These are phyloP conservation scores for Apophysomyces sp. DNA, from an alignment of 371 early-diverging fungal species.

Conservation along the genomic window DNA sequence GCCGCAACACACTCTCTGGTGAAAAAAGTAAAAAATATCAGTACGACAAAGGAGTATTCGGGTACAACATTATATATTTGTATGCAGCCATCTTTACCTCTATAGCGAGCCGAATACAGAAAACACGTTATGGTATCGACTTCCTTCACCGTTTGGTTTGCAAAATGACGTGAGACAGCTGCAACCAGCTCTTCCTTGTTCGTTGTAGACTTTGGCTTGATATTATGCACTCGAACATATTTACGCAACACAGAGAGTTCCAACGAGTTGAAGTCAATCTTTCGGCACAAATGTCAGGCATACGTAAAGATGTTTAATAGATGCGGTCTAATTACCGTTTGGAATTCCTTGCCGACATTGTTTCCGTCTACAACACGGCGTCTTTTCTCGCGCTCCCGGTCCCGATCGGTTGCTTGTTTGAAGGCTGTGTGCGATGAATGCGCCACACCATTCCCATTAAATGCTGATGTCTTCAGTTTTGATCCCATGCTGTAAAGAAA, in stretches of 20 bases:
- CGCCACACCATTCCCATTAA: slow-evolving; percentile 12
- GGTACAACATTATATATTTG: too few species aligned
- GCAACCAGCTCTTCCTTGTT: slow-evolving; percentile 49
- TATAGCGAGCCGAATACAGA: slow-evolving; percentile 46
- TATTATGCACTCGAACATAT: slow-evolving; percentile 45
- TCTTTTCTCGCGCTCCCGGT: slow-evolving; percentile 46
- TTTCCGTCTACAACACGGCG: slow-evolving; percentile 29
- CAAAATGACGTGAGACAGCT: slow-evolving; percentile 50
- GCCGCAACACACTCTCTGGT: too few species aligned
- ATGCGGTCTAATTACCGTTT: slow-evolving; percentile 28
- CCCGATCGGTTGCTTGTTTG: slow-evolving; percentile 24
- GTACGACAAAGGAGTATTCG: too few species aligned
- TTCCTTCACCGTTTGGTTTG: slow-evolving; percentile 49
- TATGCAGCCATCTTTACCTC: slow-evolving; percentile 23
- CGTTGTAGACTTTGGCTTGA: slow-evolving; percentile 25
- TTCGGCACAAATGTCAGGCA: not conserved
- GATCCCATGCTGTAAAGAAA: slow-evolving; percentile 22
- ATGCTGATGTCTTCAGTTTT: slow-evolving; percentile 31
- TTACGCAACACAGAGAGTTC: slow-evolving; percentile 40
- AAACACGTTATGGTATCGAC: slow-evolving; percentile 50
- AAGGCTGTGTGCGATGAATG: slow-evolving; percentile 8
- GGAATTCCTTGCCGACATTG: slow-evolving; percentile 51
- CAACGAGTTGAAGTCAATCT: slow-evolving; percentile 51
- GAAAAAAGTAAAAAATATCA: too few species aligned
- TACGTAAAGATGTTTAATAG: not conserved